phyloP scores from a whole-genome alignment of 352 stramenopile genomes.

The Phytophthora agathidicida region DNA sequence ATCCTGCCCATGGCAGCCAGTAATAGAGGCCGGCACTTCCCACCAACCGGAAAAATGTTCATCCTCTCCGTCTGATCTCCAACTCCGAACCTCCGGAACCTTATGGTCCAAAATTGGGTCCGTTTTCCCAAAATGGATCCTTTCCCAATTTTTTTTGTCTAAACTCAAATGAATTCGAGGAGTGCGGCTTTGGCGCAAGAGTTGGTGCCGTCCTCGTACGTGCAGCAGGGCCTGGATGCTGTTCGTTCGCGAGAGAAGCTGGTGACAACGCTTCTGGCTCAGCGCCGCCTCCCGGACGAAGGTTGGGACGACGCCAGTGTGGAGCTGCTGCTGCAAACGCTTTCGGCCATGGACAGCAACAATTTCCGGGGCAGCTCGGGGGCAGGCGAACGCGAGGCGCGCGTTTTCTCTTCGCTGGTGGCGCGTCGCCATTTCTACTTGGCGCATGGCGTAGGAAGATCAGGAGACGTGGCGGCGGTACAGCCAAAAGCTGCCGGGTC shows the following conservation, averaged over 20 bases:
- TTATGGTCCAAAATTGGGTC: too few relatives aligned
- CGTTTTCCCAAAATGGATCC: too few relatives aligned
- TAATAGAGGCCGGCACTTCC: too few relatives aligned
- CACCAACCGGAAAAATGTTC: too few relatives aligned
- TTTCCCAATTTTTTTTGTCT: too few relatives aligned
- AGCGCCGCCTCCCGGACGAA: conserved; percentile 84
- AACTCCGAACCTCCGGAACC: too few relatives aligned
- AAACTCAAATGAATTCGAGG: conserved; percentile 59
- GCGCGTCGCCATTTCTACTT: conserved; percentile 93
- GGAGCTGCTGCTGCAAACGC: conserved; percentile 85
- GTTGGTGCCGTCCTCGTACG: conserved; percentile 71
- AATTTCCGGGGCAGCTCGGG: conserved; percentile 93
- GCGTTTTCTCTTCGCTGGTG: conserved; percentile 86
- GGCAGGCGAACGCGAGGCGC: conserved; percentile 97
- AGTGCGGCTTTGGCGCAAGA: conserved; percentile 56
- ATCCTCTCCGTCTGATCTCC: too few relatives aligned
- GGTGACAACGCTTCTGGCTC: conserved; percentile 80
- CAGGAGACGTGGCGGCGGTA: conserved; percentile 97
- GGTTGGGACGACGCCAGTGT: conserved; percentile 92
- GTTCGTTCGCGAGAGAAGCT: conserved; percentile 69
- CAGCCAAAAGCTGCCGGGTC: conserved; percentile 99
- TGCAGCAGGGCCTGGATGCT: conserved; percentile 78
- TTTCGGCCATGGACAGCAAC: conserved; percentile 95
- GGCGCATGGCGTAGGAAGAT: conserved; percentile 96
- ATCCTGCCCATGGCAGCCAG: too few relatives aligned